phyloP scores from a whole-genome alignment of 1,284 basidiomycete genomes.

The Microbotryomycetes sp. region DNA sequence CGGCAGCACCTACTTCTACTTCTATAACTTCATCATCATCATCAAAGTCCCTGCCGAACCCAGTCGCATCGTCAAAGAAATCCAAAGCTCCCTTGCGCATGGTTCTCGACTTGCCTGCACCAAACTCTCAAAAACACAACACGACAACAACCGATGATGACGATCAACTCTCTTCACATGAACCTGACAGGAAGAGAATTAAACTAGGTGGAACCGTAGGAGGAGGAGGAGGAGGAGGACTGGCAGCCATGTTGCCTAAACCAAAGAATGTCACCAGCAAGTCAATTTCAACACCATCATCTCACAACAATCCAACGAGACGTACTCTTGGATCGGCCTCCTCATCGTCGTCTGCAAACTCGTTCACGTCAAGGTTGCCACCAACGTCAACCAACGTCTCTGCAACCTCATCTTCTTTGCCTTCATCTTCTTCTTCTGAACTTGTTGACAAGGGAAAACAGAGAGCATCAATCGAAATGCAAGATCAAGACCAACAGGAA shows the following conservation, averaged over 20 bases:
- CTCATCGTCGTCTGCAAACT: background rate
- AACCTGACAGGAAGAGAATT: conserved; percentile 19
- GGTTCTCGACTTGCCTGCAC: conserved; percentile 28
- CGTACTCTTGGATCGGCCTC: background rate
- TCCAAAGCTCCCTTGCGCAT: conserved; percentile 25
- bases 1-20: background rate
- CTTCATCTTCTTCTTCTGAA: too few relatives aligned
- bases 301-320: background rate
- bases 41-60: background rate
- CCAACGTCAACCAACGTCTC: background rate
- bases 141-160: background rate
- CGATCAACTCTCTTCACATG: background rate
- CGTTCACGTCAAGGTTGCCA: background rate
- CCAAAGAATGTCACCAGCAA: conserved; percentile 23
- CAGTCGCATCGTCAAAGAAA: background rate
- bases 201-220: conserved; percentile 8
- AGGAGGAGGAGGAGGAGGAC: conserved; percentile 12
- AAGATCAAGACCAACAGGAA: background rate
- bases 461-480: conserved; percentile 6
- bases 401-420: too few relatives aligned
- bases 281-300: background rate
- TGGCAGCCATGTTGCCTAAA: conserved; percentile 30
- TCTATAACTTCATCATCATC: background rate
- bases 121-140: conserved; percentile 1
- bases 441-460: conserved; percentile 25